Evolutionary conservation across 768 basidiomycete species (phyloP).

Genomic region (Agaricus sinodeliciosus): DNA sequence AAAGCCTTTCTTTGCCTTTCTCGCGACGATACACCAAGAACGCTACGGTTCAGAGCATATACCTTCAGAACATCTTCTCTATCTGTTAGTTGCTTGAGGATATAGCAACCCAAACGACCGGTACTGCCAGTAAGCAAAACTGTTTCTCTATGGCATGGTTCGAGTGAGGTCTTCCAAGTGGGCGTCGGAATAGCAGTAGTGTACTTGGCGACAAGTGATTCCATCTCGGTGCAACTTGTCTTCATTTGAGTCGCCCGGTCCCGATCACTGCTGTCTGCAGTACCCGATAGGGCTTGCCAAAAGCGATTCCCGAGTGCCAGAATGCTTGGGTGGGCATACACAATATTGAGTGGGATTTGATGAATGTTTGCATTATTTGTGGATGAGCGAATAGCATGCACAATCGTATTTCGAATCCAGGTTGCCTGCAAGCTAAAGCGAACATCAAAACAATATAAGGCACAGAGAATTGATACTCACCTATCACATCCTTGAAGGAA

Average conservation of each 20-base stretch:
- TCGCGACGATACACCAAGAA: neutral
- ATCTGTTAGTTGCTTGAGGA: constrained; percentile 22
- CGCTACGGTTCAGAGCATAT: constrained; percentile 11
- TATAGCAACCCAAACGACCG: constrained; percentile 29
- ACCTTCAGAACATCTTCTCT: constrained; percentile 17
- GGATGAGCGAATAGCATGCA: constrained; percentile 24
- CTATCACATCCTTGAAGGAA: constrained; percentile 36
- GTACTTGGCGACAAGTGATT: neutral
- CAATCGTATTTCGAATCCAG: constrained; percentile 31
- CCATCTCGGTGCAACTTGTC: neutral
- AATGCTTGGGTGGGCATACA: constrained; percentile 30
- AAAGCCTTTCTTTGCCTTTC: neutral
- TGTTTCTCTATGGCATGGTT: neutral
- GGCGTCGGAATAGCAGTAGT: neutral
- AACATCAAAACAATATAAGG: neutral
- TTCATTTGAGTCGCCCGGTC: neutral
- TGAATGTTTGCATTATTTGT: constrained; percentile 14
- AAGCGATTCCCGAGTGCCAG: neutral
- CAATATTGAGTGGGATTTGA: constrained; percentile 23
- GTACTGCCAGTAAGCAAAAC: constrained; percentile 34
- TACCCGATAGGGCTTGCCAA: neutral
- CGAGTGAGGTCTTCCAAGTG: neutral
- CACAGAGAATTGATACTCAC: constrained; percentile 11
- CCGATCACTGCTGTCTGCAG: neutral
- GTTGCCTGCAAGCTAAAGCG: constrained; percentile 30